Conservation (phyloP, 352 stramenopile species). For the Phytophthora foliorum region DNA sequence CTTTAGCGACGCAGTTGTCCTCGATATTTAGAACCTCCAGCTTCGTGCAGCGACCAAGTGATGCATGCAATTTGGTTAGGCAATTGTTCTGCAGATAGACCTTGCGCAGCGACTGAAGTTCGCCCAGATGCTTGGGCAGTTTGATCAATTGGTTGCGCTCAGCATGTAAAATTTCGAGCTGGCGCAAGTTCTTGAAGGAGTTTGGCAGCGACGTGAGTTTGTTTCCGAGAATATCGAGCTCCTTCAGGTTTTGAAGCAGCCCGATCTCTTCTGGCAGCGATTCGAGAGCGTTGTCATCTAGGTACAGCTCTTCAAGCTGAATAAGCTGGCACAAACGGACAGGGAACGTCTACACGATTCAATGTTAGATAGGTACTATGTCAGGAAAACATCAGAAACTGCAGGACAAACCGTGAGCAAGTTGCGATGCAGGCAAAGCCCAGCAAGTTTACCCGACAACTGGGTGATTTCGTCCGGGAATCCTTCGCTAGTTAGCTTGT, state of each 20-base stretch:
- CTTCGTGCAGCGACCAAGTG: slow-evolving; percentile 76
- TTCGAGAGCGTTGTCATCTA: slow-evolving; percentile 82
- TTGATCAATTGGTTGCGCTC: slow-evolving; percentile 81
- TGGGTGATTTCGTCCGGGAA: slow-evolving; percentile 65
- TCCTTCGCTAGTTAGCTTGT: slow-evolving; percentile 68
- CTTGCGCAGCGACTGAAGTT: slow-evolving; percentile 73
- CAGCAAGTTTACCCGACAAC: slow-evolving; percentile 56
- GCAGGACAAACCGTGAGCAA: slow-evolving; percentile 54
- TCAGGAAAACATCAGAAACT: neutral
- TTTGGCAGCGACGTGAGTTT: slow-evolving; percentile 67
- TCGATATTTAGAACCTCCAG: slow-evolving; percentile 90
- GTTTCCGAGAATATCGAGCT: slow-evolving; percentile 84
- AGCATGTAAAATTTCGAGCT: slow-evolving; percentile 85
- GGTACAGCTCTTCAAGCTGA: slow-evolving; percentile 86
- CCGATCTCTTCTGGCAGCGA: slow-evolving; percentile 79
- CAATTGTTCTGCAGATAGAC: slow-evolving; percentile 89
- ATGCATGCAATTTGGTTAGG: slow-evolving; percentile 83
- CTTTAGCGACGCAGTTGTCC: slow-evolving; percentile 84
- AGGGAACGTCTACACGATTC: slow-evolving; percentile 56
- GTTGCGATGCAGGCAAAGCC: slow-evolving; percentile 88
- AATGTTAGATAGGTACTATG: slow-evolving; percentile 2
- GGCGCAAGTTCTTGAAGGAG: slow-evolving; percentile 72
- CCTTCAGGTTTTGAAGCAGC: slow-evolving; percentile 73
- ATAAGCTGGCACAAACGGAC: slow-evolving; percentile 68
- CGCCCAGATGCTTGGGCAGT: slow-evolving; percentile 82